Evolutionary conservation across 2,329 filamentous ascomycete genomes (phyloP).

Genomic region (Hymenoscyphus infarciens): DNA sequence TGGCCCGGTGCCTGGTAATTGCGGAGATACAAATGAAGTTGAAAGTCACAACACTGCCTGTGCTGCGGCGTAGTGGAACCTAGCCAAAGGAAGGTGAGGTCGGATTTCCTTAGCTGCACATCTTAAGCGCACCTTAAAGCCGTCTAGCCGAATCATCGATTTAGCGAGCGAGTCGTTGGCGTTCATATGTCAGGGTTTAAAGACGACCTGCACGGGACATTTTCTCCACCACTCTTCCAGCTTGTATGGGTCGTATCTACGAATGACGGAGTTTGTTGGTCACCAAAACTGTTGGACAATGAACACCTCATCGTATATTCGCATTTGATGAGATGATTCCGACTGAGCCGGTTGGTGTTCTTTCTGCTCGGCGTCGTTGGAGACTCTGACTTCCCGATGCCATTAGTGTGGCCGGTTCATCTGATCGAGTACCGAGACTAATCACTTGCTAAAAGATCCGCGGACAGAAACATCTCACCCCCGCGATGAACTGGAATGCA

Average conservation of each 20-base stretch:
- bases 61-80: slow-evolving; percentile 13
- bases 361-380: neutral
- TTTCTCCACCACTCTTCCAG: slow-evolving; percentile 3
- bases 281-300: neutral
- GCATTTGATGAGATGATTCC: neutral
- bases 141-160: neutral
- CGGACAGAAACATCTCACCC: neutral
- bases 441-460: neutral
- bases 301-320: neutral
- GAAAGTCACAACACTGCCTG: slow-evolving; percentile 5
- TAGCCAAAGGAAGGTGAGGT: slow-evolving; percentile 3
- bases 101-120: slow-evolving; percentile 18
- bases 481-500: neutral
- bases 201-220: slow-evolving; percentile 1
- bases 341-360: neutral
- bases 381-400: neutral
- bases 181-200: slow-evolving; percentile 5
- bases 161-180: neutral
- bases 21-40: neutral
- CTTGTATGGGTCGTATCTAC: slow-evolving; percentile 4
- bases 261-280: neutral
- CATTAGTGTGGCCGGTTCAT: neutral
- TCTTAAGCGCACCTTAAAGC: slow-evolving; percentile 9
- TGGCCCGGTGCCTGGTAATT: slow-evolving; percentile 2
- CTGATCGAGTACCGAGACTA: neutral